phyloP scores from a whole-genome alignment of 1,139 yeast species.

The Saccharomyces hybrid region DNA sequence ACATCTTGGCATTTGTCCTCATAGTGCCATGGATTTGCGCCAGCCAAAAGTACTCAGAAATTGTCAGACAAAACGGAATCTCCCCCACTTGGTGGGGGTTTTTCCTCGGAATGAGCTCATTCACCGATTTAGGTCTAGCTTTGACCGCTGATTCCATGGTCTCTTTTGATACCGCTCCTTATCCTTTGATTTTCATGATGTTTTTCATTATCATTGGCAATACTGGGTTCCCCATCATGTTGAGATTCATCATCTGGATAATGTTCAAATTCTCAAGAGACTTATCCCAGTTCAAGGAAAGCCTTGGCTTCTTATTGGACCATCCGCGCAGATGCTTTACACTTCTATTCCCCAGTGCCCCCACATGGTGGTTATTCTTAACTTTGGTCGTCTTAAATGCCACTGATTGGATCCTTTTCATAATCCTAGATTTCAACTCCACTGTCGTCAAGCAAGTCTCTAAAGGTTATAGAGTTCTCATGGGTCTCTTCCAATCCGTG shows the following conservation, averaged over 20 bases:
- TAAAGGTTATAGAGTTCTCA: constrained; percentile 59
- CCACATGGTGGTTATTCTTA: constrained; percentile 88
- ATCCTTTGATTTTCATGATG: constrained; percentile 51
- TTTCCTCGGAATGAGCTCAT: constrained; percentile 66
- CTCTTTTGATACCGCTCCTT: constrained; percentile 53
- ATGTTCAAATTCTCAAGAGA: constrained; percentile 59
- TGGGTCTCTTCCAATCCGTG: constrained; percentile 82
- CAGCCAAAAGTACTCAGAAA: constrained; percentile 36
- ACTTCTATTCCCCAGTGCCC: constrained; percentile 75
- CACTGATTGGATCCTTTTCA: constrained; percentile 68
- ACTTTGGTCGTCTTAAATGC: constrained; percentile 67
- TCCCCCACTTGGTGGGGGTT: constrained; percentile 86
- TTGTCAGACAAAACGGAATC: constrained; percentile 46
- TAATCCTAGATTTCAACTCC: constrained; percentile 62
- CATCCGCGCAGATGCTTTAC: constrained; percentile 97
- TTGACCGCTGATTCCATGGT: constrained; percentile 70
- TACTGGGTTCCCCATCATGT: constrained; percentile 80
- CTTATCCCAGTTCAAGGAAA: constrained; percentile 56
- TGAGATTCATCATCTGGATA: constrained; percentile 75
- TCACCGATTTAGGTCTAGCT: constrained; percentile 75
- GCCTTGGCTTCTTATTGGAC: constrained; percentile 75
- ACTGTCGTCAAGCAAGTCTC: constrained; percentile 42
- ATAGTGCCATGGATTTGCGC: constrained; percentile 54
- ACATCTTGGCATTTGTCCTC: constrained; percentile 47
- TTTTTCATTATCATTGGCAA: constrained; percentile 80